These are phyloP conservation scores for Orbilia quercus DNA, from an alignment of 2,329 filamentous ascomycete genomes.

Conservation along the genomic window DNA sequence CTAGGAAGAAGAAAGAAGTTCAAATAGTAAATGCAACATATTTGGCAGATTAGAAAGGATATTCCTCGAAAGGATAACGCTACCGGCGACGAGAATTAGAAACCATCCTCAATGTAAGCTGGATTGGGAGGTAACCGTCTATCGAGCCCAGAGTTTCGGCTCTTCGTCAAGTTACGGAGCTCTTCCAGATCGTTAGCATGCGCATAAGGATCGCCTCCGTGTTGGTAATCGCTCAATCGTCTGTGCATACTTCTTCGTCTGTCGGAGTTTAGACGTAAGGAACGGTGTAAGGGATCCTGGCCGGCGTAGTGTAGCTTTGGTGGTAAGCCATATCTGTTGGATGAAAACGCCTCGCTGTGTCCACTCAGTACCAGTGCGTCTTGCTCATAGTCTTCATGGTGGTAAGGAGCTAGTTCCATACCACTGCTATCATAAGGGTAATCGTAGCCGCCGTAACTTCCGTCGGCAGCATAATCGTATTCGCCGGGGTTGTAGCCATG, in stretches of 20 bases:
- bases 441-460: conserved; percentile 31
- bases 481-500: conserved; percentile 43
- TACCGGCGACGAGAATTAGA: conserved; percentile 11
- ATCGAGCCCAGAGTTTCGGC: conserved; percentile 48
- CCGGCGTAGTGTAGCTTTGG: conserved; percentile 51
- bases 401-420: conserved; percentile 56
- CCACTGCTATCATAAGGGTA: conserved; percentile 53
- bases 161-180: conserved; percentile 51
- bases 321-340: conserved; percentile 50
- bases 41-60: background rate
- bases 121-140: conserved; percentile 53
- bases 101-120: conserved; percentile 48
- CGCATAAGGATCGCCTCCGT: conserved; percentile 28
- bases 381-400: conserved; percentile 55
- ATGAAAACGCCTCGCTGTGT: conserved; percentile 53
- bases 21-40: conserved; percentile 1
- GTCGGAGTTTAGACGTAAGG: conserved; percentile 55
- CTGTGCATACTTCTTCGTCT: conserved; percentile 53
- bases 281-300: conserved; percentile 56
- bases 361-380: conserved; percentile 55
- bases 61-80: background rate
- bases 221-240: conserved; percentile 50
- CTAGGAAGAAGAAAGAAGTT: conserved; percentile 7
- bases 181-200: conserved; percentile 49
- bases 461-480: conserved; percentile 47